Evolutionary conservation across 148 eudicot species (phyloP), one percentile per base, ranked within the genome.

Genomic region (Silene uniflora): DNA sequence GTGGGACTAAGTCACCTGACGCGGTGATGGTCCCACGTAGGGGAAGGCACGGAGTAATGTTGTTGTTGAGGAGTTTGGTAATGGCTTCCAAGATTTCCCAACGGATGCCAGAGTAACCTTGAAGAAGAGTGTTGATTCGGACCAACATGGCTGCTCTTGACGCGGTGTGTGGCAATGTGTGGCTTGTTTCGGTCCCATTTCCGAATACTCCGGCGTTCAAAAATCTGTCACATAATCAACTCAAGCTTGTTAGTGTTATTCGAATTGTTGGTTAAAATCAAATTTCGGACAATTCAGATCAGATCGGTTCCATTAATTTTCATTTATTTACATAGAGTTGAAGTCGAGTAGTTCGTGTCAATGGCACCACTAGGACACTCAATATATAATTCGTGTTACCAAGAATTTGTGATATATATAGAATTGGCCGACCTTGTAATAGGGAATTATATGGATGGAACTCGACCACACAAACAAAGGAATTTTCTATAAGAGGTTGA

Each of bases 141-240:
- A 92, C 98, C 1, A 93, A 86, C 98, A 93, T 93, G 4, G 96
- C 98, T 4, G 98, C 98, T 67, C 95, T 83, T 63, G 98, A 84
- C 72, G 98, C 85, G 7, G 96, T 80, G 69, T 86, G 85, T 13
- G 98, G 90, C 29, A 92, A 80, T 11, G 90, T 90, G 80, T 90
- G 91, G 82, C 81, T 54, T n/a, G 88, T 46, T 55, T 89, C 96
- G 10, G 84, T 76, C 7, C 88, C 90, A 58, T 84, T 82, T 25
- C 98, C 98, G 63, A 92, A 92, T 19, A 90, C 83, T 74, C 98
- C 98, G 47, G 96, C 96, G 52, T 92, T 92, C 90, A 92, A 83
- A 67, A 92, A 89, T 78, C 98, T 92, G 90, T 73, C 52, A 2
- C 12, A 18, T 42, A 68, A 68, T 44, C 2, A 9, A 7, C 11